Percentiles rank a stretch among this genome's conserved stretches.
Conservation (phyloP, 2,329 filamentous ascomycete species). For the Penicillium expansum region DNA sequence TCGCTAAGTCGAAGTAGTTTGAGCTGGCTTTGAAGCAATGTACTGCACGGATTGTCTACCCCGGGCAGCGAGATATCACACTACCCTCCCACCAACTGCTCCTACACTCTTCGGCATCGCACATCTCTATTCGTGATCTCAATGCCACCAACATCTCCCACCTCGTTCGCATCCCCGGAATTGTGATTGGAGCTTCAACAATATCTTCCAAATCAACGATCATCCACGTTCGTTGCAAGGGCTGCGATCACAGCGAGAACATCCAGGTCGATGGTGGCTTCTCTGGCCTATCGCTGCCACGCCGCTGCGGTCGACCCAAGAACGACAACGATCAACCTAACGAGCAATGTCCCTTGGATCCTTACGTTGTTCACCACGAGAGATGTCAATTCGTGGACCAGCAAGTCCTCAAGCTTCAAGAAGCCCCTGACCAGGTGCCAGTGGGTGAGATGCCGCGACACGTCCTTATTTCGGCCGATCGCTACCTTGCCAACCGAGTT, state of each 20-base stretch:
- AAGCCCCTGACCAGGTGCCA: constrained; percentile 94
- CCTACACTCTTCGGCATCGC: constrained; percentile 84
- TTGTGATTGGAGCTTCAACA: constrained; percentile 95
- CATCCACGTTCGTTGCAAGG: constrained; percentile 82
- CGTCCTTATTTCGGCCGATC: constrained; percentile 92
- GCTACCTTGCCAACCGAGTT: constrained; percentile 91
- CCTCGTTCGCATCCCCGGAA: constrained; percentile 94
- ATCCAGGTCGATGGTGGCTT: constrained; percentile 81
- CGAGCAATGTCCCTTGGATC: constrained; percentile 83
- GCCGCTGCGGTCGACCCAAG: constrained; percentile 67
- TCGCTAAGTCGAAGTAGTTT: constrained; percentile 60
- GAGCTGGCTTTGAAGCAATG: constrained; percentile 86
- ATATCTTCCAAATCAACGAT: constrained; percentile 93
- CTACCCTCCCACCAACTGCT: constrained; percentile 93
- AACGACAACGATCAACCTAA: constrained; percentile 61
- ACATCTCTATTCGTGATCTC: constrained; percentile 89
- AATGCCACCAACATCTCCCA: constrained; percentile 90
- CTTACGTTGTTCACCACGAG: constrained; percentile 94
- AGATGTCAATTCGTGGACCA: constrained; percentile 94
- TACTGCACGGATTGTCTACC: constrained; percentile 90
- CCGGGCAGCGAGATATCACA: constrained; percentile 63
- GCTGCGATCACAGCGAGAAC: constrained; percentile 70
- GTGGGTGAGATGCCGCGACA: constrained; percentile 94
- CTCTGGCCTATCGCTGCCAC: constrained; percentile 77
- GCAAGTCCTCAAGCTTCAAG: constrained; percentile 95